Evolutionary conservation across 306 rosid genomes (phyloP), one percentile per base, ranked within the genome.

Genomic region (Pueraria montana): DNA sequence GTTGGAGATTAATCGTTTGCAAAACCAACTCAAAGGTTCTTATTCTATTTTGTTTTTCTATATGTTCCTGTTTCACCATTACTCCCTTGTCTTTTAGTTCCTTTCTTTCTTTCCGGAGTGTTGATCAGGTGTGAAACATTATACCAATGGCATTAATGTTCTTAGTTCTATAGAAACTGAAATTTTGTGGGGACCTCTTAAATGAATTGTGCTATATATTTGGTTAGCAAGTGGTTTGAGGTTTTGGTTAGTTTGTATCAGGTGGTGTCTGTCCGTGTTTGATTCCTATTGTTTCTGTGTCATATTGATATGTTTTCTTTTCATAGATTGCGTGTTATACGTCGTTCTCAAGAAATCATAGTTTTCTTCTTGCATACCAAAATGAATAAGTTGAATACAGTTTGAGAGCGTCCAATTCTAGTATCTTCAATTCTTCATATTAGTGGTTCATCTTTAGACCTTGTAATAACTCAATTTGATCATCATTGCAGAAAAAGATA

Each of bases 1-100:
- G 64, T 89, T 93, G 79, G 96, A 96, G 93, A 89, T 93, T 81
- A 84, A 89, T 68, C 93, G 94, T 48, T 81, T 96, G 84, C 92
- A 93, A 73, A 91, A 90, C 82, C 89, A 83, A 34, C 89, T 92
- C 85, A 84, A 77, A 93, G 98, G 99, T 92, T 87, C 52, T 40
- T 79, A 78, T 72, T 27, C 46, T 80, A 64, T 78, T 64, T 42
- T 26, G 36, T 14, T 77, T 9, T 74, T 56, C 14, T 63, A 7
- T 69, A 10, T 16, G 8, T 56, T 78, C 72, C 42, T 68, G 65
- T 66, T 66, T 77, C 75, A n/a, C 26, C 58, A 36, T 46, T 55
- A 17, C 23, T 16, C 21, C 20, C 2, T 14, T 14, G 69, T 2
- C 21, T 64, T 64, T 64, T 17, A 17, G 43, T 32, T 36, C 49